Conservation (phyloP, 2,329 filamentous ascomycete species). For the Ophiocordyceps camponoti-floridani region DNA sequence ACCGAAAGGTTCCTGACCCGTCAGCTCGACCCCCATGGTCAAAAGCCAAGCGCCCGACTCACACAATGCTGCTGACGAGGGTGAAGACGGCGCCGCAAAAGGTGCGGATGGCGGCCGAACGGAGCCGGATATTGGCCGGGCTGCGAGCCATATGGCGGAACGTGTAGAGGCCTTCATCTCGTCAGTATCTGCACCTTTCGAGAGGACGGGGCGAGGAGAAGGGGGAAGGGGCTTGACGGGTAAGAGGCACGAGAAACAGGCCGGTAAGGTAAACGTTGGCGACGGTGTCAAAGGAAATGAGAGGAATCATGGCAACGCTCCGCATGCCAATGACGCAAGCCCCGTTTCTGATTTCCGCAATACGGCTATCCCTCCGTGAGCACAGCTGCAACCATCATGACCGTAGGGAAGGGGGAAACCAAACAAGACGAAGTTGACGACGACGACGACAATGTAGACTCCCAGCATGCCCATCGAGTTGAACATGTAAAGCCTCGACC, state of each 20-base stretch:
- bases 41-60: too few species aligned
- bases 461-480: slow-evolving; percentile 39
- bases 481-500: slow-evolving; percentile 40
- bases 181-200: too few species aligned
- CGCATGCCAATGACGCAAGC: slow-evolving; percentile 45
- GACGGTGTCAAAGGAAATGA: slow-evolving; percentile 41
- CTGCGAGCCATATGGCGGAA: slow-evolving; percentile 28
- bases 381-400: too few species aligned
- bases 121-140: slow-evolving; percentile 23
- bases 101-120: slow-evolving; percentile 35
- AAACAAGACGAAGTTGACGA: slow-evolving; percentile 44
- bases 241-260: slow-evolving; percentile 44
- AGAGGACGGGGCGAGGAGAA: slow-evolving; percentile 11
- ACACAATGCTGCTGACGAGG: slow-evolving; percentile 38
- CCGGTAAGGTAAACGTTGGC: slow-evolving; percentile 46
- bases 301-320: slow-evolving; percentile 37
- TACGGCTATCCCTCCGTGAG: slow-evolving; percentile 25
- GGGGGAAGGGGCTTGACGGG: slow-evolving; percentile 36
- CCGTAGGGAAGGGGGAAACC: slow-evolving; percentile 6
- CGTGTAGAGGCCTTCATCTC: slow-evolving; percentile 37
- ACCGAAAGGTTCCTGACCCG: slow-evolving; percentile 35
- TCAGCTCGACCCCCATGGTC: too few species aligned
- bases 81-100: slow-evolving; percentile 41
- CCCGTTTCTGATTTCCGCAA: slow-evolving; percentile 33
- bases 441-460: slow-evolving; percentile 26